Conservation (phyloP, 2,329 filamentous ascomycete genomes). For the Hysterium pulicare region DNA sequence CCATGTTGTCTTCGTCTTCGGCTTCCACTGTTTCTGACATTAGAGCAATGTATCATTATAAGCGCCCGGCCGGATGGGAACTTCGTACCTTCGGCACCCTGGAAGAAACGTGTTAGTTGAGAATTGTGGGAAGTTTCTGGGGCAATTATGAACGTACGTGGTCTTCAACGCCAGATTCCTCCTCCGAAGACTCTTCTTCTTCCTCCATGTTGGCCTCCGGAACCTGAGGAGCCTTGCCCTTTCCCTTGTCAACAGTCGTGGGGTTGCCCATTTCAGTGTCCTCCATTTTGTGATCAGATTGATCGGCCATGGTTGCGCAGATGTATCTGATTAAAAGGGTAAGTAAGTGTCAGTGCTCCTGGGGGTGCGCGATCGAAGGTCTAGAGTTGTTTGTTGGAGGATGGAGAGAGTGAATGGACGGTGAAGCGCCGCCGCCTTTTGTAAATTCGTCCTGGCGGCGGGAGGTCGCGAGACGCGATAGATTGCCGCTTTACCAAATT, state of each 20-base stretch:
- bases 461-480: background rate
- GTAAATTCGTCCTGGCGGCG: background rate
- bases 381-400: background rate
- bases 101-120: no score
- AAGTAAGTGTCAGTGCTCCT: background rate
- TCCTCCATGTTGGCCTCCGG: conserved; percentile 68
- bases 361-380: background rate
- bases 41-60: conserved; percentile 13
- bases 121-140: no score
- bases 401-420: background rate
- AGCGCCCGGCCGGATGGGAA: conserved; percentile 1
- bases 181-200: conserved; percentile 63
- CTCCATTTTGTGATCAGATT: conserved; percentile 36
- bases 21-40: conserved; percentile 54
- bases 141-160: conserved; percentile 45
- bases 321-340: background rate
- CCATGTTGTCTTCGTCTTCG: conserved; percentile 76
- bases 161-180: conserved; percentile 63
- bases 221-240: conserved; percentile 71
- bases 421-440: background rate
- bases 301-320: conserved; percentile 27
- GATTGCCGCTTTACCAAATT: background rate
- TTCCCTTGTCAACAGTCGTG: conserved; percentile 68
- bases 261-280: conserved; percentile 36
- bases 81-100: conserved; percentile 36